Evolutionary conservation across 805 yeast genomes (phyloP).

Genomic region (Torulaspora delbrueckii): DNA sequence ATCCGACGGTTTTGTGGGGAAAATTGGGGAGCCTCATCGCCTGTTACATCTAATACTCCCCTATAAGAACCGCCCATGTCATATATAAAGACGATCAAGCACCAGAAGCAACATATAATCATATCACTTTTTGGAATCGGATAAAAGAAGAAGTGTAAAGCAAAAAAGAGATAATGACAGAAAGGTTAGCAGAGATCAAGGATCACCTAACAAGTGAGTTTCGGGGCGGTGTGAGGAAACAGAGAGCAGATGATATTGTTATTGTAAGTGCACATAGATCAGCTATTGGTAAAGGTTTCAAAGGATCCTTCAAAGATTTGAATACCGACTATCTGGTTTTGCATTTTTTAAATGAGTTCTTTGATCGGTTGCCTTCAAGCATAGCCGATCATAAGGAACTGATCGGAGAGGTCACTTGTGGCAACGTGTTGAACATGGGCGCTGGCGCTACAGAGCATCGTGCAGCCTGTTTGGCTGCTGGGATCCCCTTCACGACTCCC

Average conservation of each 20-base stretch:
- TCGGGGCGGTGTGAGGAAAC: conserved; percentile 24
- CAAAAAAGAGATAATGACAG: conserved; percentile 16
- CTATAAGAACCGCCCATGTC: background rate
- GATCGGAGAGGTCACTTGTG: conserved; percentile 83
- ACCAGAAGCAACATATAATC: background rate
- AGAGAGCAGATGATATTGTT: conserved; percentile 84
- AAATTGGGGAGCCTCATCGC: background rate
- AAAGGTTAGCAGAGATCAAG: conserved; percentile 29
- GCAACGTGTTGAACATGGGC: conserved; percentile 87
- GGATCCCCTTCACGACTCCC: conserved; percentile 75
- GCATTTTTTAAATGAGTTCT: conserved; percentile 57
- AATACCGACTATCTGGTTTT: conserved; percentile 73
- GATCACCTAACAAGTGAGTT: conserved; percentile 24
- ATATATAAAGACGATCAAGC: background rate
- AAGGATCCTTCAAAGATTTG: conserved; percentile 79
- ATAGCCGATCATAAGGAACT: conserved; percentile 47
- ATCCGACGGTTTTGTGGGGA: background rate
- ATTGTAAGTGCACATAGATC: conserved; percentile 88
- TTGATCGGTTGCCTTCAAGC: conserved; percentile 43
- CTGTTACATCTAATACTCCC: background rate
- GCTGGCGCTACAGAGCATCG: conserved; percentile 95
- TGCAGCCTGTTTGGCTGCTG: conserved; percentile 88
- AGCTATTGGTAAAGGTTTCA: conserved; percentile 81
- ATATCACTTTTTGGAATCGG: background rate
- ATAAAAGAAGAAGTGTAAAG: background rate